Percentiles rank a stretch among this genome's conserved stretches.
Conservation (phyloP, 179 eudicot genomes). For the Beta corolliflora region DNA sequence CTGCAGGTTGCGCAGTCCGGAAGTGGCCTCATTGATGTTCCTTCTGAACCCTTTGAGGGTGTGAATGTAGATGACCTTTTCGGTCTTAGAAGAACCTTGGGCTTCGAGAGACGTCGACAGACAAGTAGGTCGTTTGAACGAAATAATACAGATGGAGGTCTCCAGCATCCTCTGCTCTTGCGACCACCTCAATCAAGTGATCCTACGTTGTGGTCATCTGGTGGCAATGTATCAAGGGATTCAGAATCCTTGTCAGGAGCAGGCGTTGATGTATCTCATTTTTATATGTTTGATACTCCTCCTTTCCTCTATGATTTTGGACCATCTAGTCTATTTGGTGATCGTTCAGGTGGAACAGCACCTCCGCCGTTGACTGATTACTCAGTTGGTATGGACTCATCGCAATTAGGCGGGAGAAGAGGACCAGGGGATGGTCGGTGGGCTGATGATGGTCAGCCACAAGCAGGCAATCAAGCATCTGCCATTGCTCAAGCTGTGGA, state of each 20-base stretch:
- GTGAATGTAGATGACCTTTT: slow-evolving; percentile 97
- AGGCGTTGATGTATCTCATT: slow-evolving; percentile 64
- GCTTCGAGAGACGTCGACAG: slow-evolving; percentile 90
- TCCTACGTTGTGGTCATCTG: slow-evolving; percentile 63
- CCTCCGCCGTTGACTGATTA: slow-evolving; percentile 75
- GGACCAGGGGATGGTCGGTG: slow-evolving; percentile 98
- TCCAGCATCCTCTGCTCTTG: slow-evolving; percentile 87
- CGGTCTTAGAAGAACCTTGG: slow-evolving; percentile 82
- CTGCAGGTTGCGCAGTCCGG: slow-evolving; percentile 83
- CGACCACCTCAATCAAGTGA: slow-evolving; percentile 79
- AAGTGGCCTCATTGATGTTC: slow-evolving; percentile 73
- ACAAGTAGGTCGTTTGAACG: slow-evolving; percentile 73
- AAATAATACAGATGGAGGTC: slow-evolving; percentile 65
- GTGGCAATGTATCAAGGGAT: slow-evolving; percentile 66
- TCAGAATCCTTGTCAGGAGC: slow-evolving; percentile 66
- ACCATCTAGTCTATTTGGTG: slow-evolving; percentile 68
- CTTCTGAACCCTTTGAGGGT: slow-evolving; percentile 92
- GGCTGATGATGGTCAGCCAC: slow-evolving; percentile 99
- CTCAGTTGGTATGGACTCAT: slow-evolving; percentile 87
- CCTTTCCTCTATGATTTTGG: slow-evolving; percentile 75
- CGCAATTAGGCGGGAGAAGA: slow-evolving; percentile 74
- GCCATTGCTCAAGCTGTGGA: slow-evolving; percentile 85
- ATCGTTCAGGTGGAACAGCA: slow-evolving; percentile 64
- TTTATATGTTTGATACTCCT: slow-evolving; percentile 93
- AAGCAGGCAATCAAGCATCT: slow-evolving; percentile 86